Conservation (phyloP, 2,329 filamentous ascomycete species). For the Nectriaceae sp. region DNA sequence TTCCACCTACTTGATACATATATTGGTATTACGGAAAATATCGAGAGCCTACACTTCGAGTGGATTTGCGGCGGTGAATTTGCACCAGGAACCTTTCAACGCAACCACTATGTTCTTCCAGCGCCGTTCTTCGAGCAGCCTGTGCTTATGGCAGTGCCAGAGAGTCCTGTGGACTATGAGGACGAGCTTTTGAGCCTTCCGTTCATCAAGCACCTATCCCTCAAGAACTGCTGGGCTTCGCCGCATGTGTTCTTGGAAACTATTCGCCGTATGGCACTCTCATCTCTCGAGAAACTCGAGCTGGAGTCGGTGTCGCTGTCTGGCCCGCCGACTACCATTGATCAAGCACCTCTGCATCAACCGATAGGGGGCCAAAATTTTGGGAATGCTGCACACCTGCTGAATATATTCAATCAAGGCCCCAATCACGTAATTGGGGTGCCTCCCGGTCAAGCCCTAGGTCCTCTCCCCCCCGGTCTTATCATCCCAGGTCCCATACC, state of each 20-base stretch:
- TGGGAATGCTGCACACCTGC: not conserved
- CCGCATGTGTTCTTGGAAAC: constrained; percentile 58
- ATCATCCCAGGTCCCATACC: not conserved
- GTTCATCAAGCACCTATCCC: constrained; percentile 57
- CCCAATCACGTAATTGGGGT: not conserved
- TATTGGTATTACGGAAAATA: constrained; percentile 48
- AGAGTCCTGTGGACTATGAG: constrained; percentile 33
- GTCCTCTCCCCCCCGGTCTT: not conserved
- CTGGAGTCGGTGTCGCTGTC: constrained; percentile 68
- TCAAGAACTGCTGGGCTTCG: constrained; percentile 70
- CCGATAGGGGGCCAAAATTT: constrained; percentile 4
- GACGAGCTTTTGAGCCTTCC: constrained; percentile 53
- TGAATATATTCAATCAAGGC: not conserved
- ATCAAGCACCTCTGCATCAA: constrained; percentile 29
- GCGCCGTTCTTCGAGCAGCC: constrained; percentile 52
- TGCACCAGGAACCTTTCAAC: constrained; percentile 59
- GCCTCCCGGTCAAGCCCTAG: not conserved
- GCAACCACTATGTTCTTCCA: constrained; percentile 64
- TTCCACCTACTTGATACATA: constrained; percentile 53
- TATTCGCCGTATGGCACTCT: constrained; percentile 48
- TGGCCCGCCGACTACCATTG: constrained; percentile 39
- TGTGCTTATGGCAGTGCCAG: constrained; percentile 30
- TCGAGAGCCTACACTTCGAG: constrained; percentile 64
- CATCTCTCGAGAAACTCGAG: constrained; percentile 53
- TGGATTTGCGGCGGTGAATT: constrained; percentile 70